Base-by-base conservation (phyloP, 2,329 filamentous ascomycete genomes). In the Fusarium austroafricanum region DNA sequence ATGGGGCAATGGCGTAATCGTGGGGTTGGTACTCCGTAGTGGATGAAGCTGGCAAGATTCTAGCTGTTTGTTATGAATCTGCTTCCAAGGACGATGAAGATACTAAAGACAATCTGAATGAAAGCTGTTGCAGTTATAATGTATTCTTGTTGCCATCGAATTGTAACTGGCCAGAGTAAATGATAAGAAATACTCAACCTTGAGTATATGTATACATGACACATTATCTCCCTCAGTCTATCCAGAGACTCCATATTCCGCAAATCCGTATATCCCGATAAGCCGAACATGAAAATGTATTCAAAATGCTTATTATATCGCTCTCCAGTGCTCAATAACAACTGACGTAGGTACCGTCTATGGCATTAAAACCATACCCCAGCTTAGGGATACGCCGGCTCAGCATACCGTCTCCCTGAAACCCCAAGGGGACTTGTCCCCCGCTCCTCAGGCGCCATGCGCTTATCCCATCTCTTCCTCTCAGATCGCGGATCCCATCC, bases 351-450 rank as follows among this genome's bases (percentile, higher is more conserved):
- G 21, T 44, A 56, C 42, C n/a, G 20, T 38, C 44, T 45, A 47
- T 33, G 17, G 17, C 28, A 23, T 38, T 44, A 56, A 56, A 39
- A 49, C 46, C 42, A 45, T 23, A 52, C 12, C 39, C 50, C 35
- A 53, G 44, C 45, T 50, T 58, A 78, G 40, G 65, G 67, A 35
- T 78, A 79, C 18, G 75, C 73, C 21, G 79, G 71, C 42, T 79
- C 79, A 14, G 80, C 76, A 61, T 83, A 82, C 62, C 78, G 75
- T 67, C 81, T 74, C 11, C 78, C 79, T 2, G 76, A 23, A 15
- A 20, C 77, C 73, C 14, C 78, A 75, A n/a, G 76, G 75, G 79
- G 77, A 12, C 76, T 78, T 15, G 67, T 56, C 9, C 72, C 63
- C 40, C 74, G 73, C 28, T 79, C 76, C 2, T 78, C 76, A 15